Evolutionary conservation across 2,329 filamentous ascomycete species (phyloP).

Genomic region (Epichloe uncinata): DNA sequence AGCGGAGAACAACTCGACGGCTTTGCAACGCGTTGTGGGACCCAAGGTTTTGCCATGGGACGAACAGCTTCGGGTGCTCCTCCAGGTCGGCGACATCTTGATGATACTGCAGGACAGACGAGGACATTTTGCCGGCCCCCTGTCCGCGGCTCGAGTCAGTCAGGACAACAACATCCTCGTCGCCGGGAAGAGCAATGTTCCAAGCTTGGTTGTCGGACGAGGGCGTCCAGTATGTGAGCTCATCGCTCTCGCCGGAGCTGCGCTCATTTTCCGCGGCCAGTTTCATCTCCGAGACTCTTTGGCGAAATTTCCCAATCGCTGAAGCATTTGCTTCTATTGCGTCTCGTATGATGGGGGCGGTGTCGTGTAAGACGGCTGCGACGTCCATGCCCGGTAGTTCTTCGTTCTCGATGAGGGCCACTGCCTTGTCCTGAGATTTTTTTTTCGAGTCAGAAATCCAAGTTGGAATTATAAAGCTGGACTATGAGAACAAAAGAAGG

Average conservation of each 20-base stretch:
- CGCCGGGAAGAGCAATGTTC: background rate
- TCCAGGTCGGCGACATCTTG: background rate
- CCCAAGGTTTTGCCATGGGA: background rate
- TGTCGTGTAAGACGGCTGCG: background rate
- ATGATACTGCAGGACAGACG: slow-evolving; percentile 3
- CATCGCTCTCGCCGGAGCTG: background rate
- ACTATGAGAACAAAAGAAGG: too few species aligned
- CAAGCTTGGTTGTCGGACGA: background rate
- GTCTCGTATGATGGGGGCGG: background rate
- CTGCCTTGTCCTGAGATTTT: background rate
- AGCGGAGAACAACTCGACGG: slow-evolving; percentile 13
- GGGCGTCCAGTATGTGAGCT: background rate
- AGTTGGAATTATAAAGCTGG: too few species aligned
- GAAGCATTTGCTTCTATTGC: background rate
- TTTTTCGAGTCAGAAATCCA: background rate
- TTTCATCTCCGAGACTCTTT: background rate
- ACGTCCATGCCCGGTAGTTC: background rate
- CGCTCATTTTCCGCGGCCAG: background rate
- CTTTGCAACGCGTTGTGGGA: background rate
- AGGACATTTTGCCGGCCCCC: too few species aligned
- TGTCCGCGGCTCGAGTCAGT: background rate
- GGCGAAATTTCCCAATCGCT: background rate
- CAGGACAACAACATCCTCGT: background rate
- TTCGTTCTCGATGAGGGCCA: background rate
- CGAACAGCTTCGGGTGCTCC: slow-evolving; percentile 1